Conservation (phyloP, 371 early-diverging fungal genomes). For the Aphelidium insulamus region DNA sequence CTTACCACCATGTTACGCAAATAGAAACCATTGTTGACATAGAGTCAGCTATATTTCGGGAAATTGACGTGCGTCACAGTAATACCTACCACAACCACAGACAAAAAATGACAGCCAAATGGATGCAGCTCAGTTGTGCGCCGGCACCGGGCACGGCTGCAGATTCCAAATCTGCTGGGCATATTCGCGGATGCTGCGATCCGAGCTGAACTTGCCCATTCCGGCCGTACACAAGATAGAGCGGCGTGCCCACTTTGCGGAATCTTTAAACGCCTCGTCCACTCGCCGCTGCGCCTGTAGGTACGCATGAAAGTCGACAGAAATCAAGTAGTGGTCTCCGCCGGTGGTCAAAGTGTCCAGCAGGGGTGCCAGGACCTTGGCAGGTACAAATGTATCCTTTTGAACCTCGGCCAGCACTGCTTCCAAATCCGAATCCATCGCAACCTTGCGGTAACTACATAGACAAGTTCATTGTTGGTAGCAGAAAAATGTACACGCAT, state of each 20-base stretch:
- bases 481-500: slow-evolving; percentile 1
- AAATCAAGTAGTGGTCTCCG: slow-evolving; percentile 66
- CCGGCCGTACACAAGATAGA: slow-evolving; percentile 63
- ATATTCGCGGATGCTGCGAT: slow-evolving; percentile 60
- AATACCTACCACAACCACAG: no score
- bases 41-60: no score
- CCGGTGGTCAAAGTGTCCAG: slow-evolving; percentile 52
- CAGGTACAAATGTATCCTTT: slow-evolving; percentile 50
- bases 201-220: slow-evolving; percentile 76
- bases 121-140: no score
- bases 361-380: slow-evolving; percentile 40
- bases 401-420: slow-evolving; percentile 48
- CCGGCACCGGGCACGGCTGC: slow-evolving; percentile 15
- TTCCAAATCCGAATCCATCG: slow-evolving; percentile 45
- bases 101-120: no score
- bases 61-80: no score
- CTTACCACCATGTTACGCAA: no score
- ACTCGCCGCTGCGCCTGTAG: slow-evolving; percentile 36
- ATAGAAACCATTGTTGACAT: no score
- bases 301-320: slow-evolving; percentile 57
- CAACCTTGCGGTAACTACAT: slow-evolving; percentile 33
- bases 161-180: slow-evolving; percentile 65
- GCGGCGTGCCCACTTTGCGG: slow-evolving; percentile 49
- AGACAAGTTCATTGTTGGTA: background rate
- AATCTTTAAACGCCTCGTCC: slow-evolving; percentile 51